phyloP scores from a whole-genome alignment of 2,329 filamentous ascomycete species.

The Corinectria fuckeliana region DNA sequence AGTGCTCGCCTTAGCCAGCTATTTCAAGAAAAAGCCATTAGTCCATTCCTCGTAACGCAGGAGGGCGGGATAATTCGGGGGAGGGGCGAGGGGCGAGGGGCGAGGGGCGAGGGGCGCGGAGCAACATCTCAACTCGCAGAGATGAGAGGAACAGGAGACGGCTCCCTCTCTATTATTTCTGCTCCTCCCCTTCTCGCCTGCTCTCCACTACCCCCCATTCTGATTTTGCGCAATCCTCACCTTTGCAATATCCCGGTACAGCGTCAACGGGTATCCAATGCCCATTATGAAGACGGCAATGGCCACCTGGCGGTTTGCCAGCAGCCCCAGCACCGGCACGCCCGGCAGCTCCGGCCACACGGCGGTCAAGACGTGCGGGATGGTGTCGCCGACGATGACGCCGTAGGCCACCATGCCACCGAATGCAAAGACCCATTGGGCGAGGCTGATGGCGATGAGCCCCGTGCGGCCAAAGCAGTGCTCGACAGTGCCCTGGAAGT shows the following conservation, averaged over 20 bases:
- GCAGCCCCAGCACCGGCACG: constrained; percentile 79
- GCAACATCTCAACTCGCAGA: background rate
- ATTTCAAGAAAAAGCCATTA: constrained; percentile 26
- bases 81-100: background rate
- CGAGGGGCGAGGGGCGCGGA: background rate
- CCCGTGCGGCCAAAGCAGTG: constrained; percentile 91
- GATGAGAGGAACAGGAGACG: background rate
- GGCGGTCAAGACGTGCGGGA: constrained; percentile 85
- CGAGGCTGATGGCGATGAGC: constrained; percentile 84
- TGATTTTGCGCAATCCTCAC: constrained; percentile 51
- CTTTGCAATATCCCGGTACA: constrained; percentile 98
- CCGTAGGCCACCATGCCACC: constrained; percentile 98
- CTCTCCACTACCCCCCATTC: background rate
- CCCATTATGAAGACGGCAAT: constrained; percentile 89
- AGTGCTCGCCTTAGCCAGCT: constrained; percentile 96
- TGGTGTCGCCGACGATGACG: constrained; percentile 95
- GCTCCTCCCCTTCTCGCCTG: background rate
- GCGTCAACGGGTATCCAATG: constrained; percentile 86
- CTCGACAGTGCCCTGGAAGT: constrained; percentile 95
- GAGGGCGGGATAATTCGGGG: background rate
- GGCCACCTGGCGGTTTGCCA: constrained; percentile 81
- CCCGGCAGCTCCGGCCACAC: constrained; percentile 78
- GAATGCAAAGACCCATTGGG: constrained; percentile 98
- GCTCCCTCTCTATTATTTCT: background rate
- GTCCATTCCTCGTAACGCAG: constrained; percentile 2